Conservation (phyloP, 345 rosid species). For the Arabidopsis arenosa region DNA sequence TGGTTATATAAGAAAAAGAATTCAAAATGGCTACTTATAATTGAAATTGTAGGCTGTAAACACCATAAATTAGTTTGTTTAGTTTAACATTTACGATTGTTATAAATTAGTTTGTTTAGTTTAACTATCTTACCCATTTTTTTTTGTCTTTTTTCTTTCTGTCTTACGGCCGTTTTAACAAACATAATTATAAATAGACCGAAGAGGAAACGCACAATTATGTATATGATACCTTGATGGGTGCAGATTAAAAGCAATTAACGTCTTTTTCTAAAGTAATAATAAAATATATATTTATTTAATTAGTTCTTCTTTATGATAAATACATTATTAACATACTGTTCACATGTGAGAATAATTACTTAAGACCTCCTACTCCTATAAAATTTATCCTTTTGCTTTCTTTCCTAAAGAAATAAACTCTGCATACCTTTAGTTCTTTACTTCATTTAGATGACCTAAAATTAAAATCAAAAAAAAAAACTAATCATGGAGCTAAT, state of each 20-base stretch:
- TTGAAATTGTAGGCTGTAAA: too few relatives aligned
- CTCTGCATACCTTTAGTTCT: constrained; percentile 5
- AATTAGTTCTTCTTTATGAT: constrained; percentile 30
- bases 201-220: constrained; percentile 8
- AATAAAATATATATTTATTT: neutral
- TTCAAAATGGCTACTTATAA: neutral
- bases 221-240: constrained; percentile 33
- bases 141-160: neutral
- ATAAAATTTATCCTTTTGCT: constrained; percentile 15
- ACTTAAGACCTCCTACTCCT: neutral
- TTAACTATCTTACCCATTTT: neutral
- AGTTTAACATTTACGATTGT: too few relatives aligned
- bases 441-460: constrained; percentile 16
- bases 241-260: constrained; percentile 24
- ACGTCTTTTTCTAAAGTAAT: constrained; percentile 24
- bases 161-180: neutral
- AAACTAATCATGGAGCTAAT: constrained; percentile 3
- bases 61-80: too few relatives aligned
- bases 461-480: neutral
- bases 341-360: constrained; percentile 29
- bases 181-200: neutral
- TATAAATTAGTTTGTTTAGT: too few relatives aligned
- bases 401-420: constrained; percentile 2
- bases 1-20: neutral
- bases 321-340: constrained; percentile 11